Evolutionary conservation across 805 yeast species (phyloP), one percentile per base, ranked within the genome.

Genomic region (Sugiyamaella marilandica): DNA sequence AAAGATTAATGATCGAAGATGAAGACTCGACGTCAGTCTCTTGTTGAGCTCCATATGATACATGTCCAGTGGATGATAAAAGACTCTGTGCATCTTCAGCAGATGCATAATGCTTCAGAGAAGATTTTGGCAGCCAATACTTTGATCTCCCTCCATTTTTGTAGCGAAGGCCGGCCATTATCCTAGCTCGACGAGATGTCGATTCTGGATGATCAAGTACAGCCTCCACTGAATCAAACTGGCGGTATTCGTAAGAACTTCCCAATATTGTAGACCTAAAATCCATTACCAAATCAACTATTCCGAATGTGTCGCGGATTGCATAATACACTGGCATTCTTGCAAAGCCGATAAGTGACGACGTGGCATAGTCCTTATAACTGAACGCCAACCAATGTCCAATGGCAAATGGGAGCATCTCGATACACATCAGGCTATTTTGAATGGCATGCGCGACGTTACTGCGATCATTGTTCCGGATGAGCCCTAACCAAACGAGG

Each of bases 371-470:
- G 39, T 88, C 94, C 2, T 71, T 70, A 69, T 85, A 86, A 5
- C 89, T 81, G 67, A 94, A 94, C 0, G 98, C 89, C 45, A 75
- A 65, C 84, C 90, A 83, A 70, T 94, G 98, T n/a, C 94, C 84
- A 21, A 85, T 68, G 0, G 98, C 89, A 72, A 94, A 92, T 2
- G 82, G 86, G 19, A 90, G 75, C 74, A 94, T 76, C 63, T 94
- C 99, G 18, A 87, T 70, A 63, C 96, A 88, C 55, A 94, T 70
- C 37, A 90, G 65, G 0, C 87, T 82, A 70, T 88, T 89, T 63
- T 88, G 95, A 44, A 88, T 83, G 2, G 81, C 74, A 41, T 76
- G 75, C 1, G 89, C 85, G 13, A 71, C 59, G 10, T 68, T 59
- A 2, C 61, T 53, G 14, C 63, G 57, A 13, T 66, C 65, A 7